Base-by-base conservation (phyloP, 208 protist species). In the Histomonas meleagridis region DNA sequence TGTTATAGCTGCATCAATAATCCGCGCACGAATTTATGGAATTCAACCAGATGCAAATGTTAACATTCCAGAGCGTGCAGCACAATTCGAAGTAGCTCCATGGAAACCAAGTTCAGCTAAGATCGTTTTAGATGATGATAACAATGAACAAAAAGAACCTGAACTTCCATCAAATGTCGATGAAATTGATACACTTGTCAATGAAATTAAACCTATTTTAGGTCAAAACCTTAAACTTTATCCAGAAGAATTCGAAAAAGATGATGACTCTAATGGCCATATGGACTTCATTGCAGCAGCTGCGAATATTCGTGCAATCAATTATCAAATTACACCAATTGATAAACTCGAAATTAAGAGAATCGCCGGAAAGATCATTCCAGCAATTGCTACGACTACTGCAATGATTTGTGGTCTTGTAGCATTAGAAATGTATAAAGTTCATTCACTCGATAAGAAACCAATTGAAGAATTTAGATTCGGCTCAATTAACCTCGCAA, bases 371-470 rank as follows among this genome's bases (percentile, higher is more conserved):
- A 98, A 97, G 92, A 99, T 99, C 94, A 99, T 99, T 92, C 98
- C 99, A 35, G 98, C 98, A 16, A 99, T 99, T 95, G 97, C 99
- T 72, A 99, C 99, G 28, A 99, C 98, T 23, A 99, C 99, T 14
- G 97, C 98, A 14, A 91, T 99, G 28, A 97, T 99, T 26, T 97
- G 97, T 57, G 99, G 99, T 9, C 95, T 99, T 3, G 97, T 99
- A 0, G 95, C 94, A 91, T 92, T 99, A 14, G 98, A 99, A 94
- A 91, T 98, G 48, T 96, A 97, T 93, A 99, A 99, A 95, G 95
- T 99, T 48, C 76, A 86, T 38, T 65, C 32, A 4, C 2, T 55
- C 57, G 46, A 53, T 0, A 72, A 46, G 28, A 92, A 92, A 32
- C 49, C 40, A 32, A 35, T 92, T 38, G 62, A 78, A 7, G 62